Base-by-base conservation (phyloP, 2,329 filamentous ascomycete species). In the Sporothrix variecibatus region DNA sequence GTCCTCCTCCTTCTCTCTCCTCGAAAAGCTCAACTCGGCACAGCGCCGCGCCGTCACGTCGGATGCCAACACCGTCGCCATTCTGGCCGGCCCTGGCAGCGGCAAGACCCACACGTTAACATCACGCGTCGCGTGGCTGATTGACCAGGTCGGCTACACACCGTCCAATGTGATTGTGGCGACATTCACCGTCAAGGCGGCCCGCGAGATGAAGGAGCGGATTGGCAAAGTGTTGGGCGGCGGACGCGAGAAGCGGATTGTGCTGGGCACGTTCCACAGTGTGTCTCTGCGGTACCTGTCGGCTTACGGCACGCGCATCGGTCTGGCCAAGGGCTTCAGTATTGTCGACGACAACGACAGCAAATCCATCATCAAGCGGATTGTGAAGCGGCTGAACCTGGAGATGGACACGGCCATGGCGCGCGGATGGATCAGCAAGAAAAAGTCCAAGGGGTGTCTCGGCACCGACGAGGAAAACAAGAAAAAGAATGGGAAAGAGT, bases 21-120 rank as follows among this genome's bases (percentile, higher is more conserved):
- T 49, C 2, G 20, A 15, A 73, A 86, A 84, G 64, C 82, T 90
- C 40, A 90, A 90, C 76, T 77, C 83, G 53, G 88, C 88, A 20
- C 88, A 90, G 80, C 81, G 84, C 34, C 86, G 84, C 11, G 88
- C 88, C 3, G 88, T 90, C 43, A 87, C 84, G 26, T 89, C 88
- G 5, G 77, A 81, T 43, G 83, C 86, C 2, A 78, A 84, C 9
- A 90, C 88, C 0, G 87, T 93, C 23, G 90, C 91, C 68, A 92
- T 93, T 73, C 83, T 93, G 60, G 91, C 91, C 53, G 90, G 90
- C 0, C 91, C 89, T 2, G 91, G 90, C 23, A 92, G 89, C 75
- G 95, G 96, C 26, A 98, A 99, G 83, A 99, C 95, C 17, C 97
- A 98, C 82, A 98, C 96, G 0, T 87, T 99, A 72, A 97, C 95